Base-by-base conservation (phyloP, 805 yeast genomes). In the Vanderwaltozyma polyspora region DNA sequence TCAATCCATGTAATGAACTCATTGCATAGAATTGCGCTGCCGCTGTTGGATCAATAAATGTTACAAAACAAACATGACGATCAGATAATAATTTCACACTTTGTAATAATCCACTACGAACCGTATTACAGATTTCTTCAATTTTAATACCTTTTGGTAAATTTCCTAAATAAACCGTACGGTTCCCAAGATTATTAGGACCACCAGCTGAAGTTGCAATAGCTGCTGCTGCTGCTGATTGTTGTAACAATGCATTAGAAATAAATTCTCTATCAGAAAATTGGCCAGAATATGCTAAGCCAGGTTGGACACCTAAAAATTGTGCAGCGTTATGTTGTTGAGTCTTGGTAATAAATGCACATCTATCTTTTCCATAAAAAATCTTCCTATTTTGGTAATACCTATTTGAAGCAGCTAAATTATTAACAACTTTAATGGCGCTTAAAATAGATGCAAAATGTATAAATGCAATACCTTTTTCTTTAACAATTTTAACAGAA, bases 281-380 rank as follows among this genome's bases (percentile, higher is more conserved):
- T 38, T 84, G 79, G 19, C 80, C 74, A 37, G 81, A 64, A 50
- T 80, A 83, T 50, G 82, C 94, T 70, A 79, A 73, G 19, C 93
- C 91, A 14, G 95, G 94, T 29, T 91, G 84, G 40, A 86, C 67
- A 1, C 96, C 95, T 36, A 89, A 63, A 54, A 85, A 89, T 56
- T 87, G 94, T 3, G 95, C 95, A 14, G 96, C 97, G 55, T 89
- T 86, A 54, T 87, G 95, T 60, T 86, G 95, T 60, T 91, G 96
- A 13, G 95, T 82, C 57, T 84, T 85, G 18, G 95, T 85, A 29
- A 89, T 83, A 50, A 85, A 85, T 2, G 95, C 95, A 64, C 91
- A 83, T 59, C 97, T 70, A 59, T 89, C 97, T 57, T 86, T 87
- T 40, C 96, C 97, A 52, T 84, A 87, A 49, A 74, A 83, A 28